Base-by-base conservation (phyloP, 305 asterid genomes). In the Ajuga reptans region DNA sequence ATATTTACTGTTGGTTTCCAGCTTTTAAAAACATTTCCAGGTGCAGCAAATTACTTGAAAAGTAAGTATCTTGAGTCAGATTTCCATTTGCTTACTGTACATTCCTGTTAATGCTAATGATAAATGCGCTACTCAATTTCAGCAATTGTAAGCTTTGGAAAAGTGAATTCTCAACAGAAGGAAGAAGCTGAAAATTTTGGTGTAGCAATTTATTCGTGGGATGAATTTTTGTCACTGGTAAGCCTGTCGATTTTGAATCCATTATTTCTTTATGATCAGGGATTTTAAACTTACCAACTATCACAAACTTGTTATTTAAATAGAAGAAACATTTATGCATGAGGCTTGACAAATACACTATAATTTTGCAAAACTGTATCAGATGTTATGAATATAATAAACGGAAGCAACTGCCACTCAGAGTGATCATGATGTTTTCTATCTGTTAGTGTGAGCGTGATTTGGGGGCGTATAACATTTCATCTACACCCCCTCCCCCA, bases 11-110 rank as follows among this genome's bases (percentile, higher is more conserved):
- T 39, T 62, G 67, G 52, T 69, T 82, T 84, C 78, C 87, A 92
- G 98, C 86, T 90, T 79, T 70, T 88, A 69, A 92, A 90, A 83
- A 85, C 96, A 15, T 80, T 90, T 80, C 95, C 97, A 0, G 69
- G 74, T 73, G 81, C 96, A 39, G 6, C 87, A 52, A 80, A 69
- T 69, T 68, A 68, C 85, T 84, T 92, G 79, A 88, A 71, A 79
- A 92, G 98, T 92, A 82, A 85, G 97, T 80, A 66, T 21, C 41
- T 37, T 34, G 9, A 63, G 18, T 72, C 69, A 56, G 47, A 58
- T 73, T 76, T 77, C 34, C 43, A 66, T 72, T 68, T 61, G 54
- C 24, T 66, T 56, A 49, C 64, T 63, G 6, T 59, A 42, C 43
- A 7, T 60, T 17, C 45, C 37, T 55, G 58, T 71, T 59, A 54